Conservation (phyloP, 306 rosid genomes). For the Fragaria iinumae region DNA sequence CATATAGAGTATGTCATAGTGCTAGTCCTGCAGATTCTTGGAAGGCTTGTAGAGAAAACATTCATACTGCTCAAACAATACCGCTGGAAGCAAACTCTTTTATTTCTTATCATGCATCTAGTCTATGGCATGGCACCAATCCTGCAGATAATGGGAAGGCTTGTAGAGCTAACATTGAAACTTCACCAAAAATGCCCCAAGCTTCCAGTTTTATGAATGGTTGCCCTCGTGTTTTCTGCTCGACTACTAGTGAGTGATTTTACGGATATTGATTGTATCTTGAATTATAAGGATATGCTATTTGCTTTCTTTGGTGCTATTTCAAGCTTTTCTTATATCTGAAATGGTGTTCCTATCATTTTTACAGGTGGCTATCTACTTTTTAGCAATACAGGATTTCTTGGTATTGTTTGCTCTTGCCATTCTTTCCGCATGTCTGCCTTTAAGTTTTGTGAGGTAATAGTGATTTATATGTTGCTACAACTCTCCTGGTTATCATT, state of each 20-base stretch:
- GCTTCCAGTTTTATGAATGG: constrained; percentile 29
- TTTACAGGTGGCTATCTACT: constrained; percentile 37
- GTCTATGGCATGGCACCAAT: constrained; percentile 1
- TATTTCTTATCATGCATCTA: constrained; percentile 15
- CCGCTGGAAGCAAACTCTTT: constrained; percentile 17
- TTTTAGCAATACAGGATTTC: constrained; percentile 45
- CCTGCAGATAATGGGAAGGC: constrained; percentile 23
- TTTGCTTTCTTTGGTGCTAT: neutral
- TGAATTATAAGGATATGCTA: neutral
- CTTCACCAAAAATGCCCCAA: constrained; percentile 19
- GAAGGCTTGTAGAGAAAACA: constrained; percentile 6
- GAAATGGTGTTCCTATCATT: constrained; percentile 19
- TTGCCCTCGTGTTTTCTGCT: constrained; percentile 41
- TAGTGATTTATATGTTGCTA: constrained; percentile 8
- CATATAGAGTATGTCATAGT: constrained; percentile 8
- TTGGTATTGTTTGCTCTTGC: constrained; percentile 68
- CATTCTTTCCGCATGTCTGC: constrained; percentile 65
- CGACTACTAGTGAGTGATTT: constrained; percentile 32
- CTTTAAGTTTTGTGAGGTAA: constrained; percentile 67
- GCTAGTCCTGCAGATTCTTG: constrained; percentile 11
- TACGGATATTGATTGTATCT: neutral
- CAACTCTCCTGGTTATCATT: constrained; percentile 10
- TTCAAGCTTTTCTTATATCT: neutral
- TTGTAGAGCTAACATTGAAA: constrained; percentile 17
- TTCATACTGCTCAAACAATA: constrained; percentile 18